Evolutionary conservation across 2,329 filamentous ascomycete genomes (phyloP).

Genomic region (Beauveria pseudobassiana): DNA sequence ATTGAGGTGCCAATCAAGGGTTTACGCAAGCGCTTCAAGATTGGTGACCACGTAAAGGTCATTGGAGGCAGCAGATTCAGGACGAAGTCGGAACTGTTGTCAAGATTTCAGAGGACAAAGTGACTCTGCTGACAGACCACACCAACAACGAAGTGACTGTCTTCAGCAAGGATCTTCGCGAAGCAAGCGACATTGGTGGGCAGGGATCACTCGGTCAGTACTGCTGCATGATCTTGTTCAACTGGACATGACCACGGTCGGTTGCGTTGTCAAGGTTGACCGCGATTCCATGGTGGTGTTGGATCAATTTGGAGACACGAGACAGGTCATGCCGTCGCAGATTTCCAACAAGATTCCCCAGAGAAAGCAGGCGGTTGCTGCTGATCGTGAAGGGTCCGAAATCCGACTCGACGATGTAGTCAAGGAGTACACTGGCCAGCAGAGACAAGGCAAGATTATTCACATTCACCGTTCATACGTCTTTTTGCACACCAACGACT

Average conservation of each 20-base stretch:
- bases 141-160: constrained; percentile 92
- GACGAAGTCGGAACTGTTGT: constrained; percentile 98
- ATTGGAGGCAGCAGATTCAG: constrained; percentile 91
- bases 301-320: constrained; percentile 79
- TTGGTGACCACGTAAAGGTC: constrained; percentile 97
- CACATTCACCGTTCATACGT: constrained; percentile 92
- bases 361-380: constrained; percentile 78
- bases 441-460: constrained; percentile 78
- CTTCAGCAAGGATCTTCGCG: constrained; percentile 92
- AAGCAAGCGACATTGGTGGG: constrained; percentile 86
- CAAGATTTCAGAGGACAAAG: constrained; percentile 82
- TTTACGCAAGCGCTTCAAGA: constrained; percentile 82
- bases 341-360: constrained; percentile 83
- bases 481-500: constrained; percentile 78
- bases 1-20: constrained; percentile 92
- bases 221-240: constrained; percentile 88
- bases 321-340: constrained; percentile 81
- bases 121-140: constrained; percentile 89
- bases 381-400: constrained; percentile 87
- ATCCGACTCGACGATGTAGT: constrained; percentile 88
- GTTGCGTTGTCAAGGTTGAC: constrained; percentile 90
- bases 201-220: constrained; percentile 81
- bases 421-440: constrained; percentile 80
- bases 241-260: constrained; percentile 85
- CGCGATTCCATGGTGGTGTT: constrained; percentile 84